Conservation (phyloP, 139 green algal genomes). For the Limnomonas spitsbergensis region DNA sequence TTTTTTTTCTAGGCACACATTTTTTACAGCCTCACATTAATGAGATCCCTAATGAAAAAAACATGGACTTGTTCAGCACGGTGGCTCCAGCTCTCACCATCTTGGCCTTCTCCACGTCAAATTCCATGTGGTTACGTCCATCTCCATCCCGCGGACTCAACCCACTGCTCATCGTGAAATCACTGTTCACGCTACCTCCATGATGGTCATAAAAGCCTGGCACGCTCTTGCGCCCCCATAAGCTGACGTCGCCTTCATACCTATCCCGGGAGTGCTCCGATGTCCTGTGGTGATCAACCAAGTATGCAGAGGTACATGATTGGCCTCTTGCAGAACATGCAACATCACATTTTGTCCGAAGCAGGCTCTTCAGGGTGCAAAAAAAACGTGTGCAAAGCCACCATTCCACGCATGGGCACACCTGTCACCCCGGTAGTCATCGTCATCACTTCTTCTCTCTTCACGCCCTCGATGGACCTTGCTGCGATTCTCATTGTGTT, state of each 20-base stretch:
- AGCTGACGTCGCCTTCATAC: slow-evolving; percentile 34
- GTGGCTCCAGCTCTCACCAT: slow-evolving; percentile 20
- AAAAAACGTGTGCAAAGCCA: not conserved
- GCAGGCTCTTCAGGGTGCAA: not conserved
- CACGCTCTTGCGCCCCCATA: slow-evolving; percentile 26
- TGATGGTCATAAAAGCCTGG: not conserved
- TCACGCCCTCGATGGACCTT: too few relatives aligned
- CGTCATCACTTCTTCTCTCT: too few relatives aligned
- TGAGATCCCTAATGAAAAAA: not conserved
- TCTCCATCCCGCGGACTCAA: slow-evolving; percentile 52
- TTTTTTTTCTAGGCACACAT: not conserved
- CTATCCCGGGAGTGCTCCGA: not conserved
- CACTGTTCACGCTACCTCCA: slow-evolving; percentile 15
- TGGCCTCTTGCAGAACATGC: not conserved
- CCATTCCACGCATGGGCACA: not conserved
- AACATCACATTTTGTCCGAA: not conserved
- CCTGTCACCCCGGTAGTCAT: not conserved
- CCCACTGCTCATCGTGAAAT: slow-evolving; percentile 65
- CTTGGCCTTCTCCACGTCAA: slow-evolving; percentile 36
- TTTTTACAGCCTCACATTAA: not conserved
- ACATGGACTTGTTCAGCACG: not conserved
- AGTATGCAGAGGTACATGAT: not conserved
- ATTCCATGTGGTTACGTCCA: slow-evolving; percentile 7
- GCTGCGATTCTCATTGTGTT: too few relatives aligned
- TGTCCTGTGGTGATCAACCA: not conserved